Evolutionary conservation across 768 basidiomycete species (phyloP).

Genomic region (Leccinum ochraceum): DNA sequence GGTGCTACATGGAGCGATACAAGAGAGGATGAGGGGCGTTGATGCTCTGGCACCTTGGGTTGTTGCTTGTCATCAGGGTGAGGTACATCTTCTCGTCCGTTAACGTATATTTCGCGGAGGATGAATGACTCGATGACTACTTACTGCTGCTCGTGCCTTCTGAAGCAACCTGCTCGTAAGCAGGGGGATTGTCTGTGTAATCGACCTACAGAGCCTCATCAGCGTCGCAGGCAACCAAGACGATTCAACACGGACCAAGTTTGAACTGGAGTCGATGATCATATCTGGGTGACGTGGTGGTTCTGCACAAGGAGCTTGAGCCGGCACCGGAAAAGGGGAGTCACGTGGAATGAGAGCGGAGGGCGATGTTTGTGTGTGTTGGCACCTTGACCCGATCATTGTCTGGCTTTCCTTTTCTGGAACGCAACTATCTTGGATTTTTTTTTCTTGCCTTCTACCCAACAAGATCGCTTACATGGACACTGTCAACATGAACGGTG

Average conservation of each 20-base stretch:
- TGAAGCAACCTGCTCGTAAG: conserved; percentile 45
- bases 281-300: conserved; percentile 11
- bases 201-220: conserved; percentile 14
- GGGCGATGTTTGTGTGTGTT: conserved; percentile 17
- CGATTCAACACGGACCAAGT: conserved; percentile 24
- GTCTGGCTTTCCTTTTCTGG: conserved; percentile 10
- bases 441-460: neutral
- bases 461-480: conserved; percentile 4
- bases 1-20: conserved; percentile 29
- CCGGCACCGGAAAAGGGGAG: conserved; percentile 1
- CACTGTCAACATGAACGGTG: conserved; percentile 29
- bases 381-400: conserved; percentile 13
- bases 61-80: conserved; percentile 14
- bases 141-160: conserved; percentile 29
- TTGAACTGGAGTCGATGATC: conserved; percentile 26
- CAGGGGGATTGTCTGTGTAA: conserved; percentile 44
- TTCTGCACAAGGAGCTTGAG: conserved; percentile 9
- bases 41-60: conserved; percentile 12
- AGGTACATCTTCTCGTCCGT: conserved; percentile 14
- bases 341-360: conserved; percentile 22
- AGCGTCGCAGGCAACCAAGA: neutral
- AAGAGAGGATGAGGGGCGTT: conserved; percentile 11
- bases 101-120: neutral
- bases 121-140: conserved; percentile 11
- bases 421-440: neutral